Conservation (phyloP, 352 stramenopile species). For the Phytopythium chamaehyphon region DNA sequence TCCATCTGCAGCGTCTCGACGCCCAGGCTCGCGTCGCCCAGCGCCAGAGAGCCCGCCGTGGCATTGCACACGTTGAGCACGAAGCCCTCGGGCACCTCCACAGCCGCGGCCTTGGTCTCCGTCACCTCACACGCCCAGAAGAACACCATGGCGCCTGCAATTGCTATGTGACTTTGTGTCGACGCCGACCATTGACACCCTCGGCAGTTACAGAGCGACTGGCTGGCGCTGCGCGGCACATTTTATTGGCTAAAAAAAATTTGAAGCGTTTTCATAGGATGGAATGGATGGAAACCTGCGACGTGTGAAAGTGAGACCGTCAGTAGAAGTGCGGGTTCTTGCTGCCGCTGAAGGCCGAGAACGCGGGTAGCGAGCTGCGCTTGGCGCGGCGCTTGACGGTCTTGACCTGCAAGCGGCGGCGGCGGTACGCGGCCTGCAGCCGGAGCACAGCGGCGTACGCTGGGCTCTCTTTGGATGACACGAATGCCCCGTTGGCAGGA, state of each 20-base stretch:
- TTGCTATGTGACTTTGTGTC: no score
- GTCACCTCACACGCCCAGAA: constrained; percentile 62
- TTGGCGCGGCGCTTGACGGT: constrained; percentile 45
- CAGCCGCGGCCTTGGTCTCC: constrained; percentile 44
- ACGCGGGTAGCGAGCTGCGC: constrained; percentile 45
- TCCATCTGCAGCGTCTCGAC: constrained; percentile 70
- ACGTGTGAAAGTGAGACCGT: constrained; percentile 1
- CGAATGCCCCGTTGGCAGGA: constrained; percentile 43
- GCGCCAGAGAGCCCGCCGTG: constrained; percentile 19
- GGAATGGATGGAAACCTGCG: background rate
- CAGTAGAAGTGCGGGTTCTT: constrained; percentile 1
- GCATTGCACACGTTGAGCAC: constrained; percentile 67
- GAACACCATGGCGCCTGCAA: constrained; percentile 20
- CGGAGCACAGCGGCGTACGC: constrained; percentile 49
- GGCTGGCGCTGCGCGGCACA: no score
- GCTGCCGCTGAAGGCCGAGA: constrained; percentile 27
- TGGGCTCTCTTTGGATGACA: constrained; percentile 41
- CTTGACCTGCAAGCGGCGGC: constrained; percentile 38
- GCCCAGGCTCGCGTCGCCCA: constrained; percentile 35
- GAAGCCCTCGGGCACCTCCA: constrained; percentile 49
- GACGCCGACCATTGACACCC: no score
- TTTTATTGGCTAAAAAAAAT: no score
- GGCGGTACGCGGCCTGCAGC: constrained; percentile 56
- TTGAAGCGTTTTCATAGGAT: no score
- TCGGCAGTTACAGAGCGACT: no score